These are phyloP conservation scores for Fragilariopsis cylindrus DNA, from an alignment of 108 stramenopile genomes.

Conservation along the genomic window DNA sequence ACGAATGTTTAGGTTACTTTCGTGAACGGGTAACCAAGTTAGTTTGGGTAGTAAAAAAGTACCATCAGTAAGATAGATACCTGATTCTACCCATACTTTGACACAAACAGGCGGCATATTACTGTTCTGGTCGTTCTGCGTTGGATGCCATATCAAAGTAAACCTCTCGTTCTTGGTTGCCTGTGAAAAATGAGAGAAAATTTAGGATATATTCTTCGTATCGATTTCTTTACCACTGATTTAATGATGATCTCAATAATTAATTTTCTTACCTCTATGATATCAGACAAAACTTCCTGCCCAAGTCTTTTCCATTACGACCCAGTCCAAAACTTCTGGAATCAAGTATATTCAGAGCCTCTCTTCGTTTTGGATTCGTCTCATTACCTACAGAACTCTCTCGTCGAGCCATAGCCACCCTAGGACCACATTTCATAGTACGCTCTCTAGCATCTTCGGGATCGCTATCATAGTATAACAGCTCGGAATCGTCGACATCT, in stretches of 20 bases:
- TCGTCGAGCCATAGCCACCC: conserved; percentile 21
- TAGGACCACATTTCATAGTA: conserved; percentile 28
- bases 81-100: conserved; percentile 56
- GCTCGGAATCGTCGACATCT: conserved; percentile 21
- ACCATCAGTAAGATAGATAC: conserved; percentile 47
- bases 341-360: conserved; percentile 22
- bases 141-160: conserved; percentile 52
- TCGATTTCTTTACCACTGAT: background rate
- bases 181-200: conserved; percentile 9
- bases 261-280: conserved; percentile 26
- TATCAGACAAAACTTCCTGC: conserved; percentile 26
- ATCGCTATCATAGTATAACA: conserved; percentile 60
- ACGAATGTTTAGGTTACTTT: conserved; percentile 20
- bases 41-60: conserved; percentile 57
- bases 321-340: conserved; percentile 12
- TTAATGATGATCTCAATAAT: no score
- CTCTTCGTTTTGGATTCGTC: conserved; percentile 13
- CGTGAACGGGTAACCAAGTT: conserved; percentile 41
- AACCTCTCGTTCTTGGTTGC: conserved; percentile 46
- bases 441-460: conserved; percentile 47
- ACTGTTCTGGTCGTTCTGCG: conserved; percentile 24
- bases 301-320: conserved; percentile 20
- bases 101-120: conserved; percentile 38
- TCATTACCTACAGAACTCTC: background rate
- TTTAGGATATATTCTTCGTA: no score